Conservation (phyloP, 2,329 filamentous ascomycete genomes). For the Diaporthe caulivora region DNA sequence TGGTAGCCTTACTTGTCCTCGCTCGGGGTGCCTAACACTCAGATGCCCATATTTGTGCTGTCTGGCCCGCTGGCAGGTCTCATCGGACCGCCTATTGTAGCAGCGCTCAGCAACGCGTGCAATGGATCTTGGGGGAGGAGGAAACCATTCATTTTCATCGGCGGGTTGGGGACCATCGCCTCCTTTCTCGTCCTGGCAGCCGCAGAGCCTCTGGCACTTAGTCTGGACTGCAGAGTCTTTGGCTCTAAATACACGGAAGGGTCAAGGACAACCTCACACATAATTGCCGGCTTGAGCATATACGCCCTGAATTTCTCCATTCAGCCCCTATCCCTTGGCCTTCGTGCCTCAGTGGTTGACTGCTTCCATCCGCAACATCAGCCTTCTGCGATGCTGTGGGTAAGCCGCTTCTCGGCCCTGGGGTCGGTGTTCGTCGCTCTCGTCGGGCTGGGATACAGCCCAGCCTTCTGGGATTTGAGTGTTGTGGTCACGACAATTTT, state of each 20-base stretch:
- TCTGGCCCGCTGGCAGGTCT: slow-evolving; percentile 17
- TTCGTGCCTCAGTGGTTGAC: slow-evolving; percentile 19
- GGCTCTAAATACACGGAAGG: neutral
- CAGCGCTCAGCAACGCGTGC: neutral
- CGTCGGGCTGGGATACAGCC: slow-evolving; percentile 1
- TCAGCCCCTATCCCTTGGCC: slow-evolving; percentile 5
- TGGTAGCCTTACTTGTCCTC: slow-evolving; percentile 7
- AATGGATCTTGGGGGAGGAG: neutral
- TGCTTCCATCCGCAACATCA: slow-evolving; percentile 5
- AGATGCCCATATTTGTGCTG: slow-evolving; percentile 17
- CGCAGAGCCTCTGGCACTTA: neutral
- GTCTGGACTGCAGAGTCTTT: slow-evolving; percentile 2
- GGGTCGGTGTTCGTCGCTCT: slow-evolving; percentile 16
- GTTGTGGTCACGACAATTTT: neutral
- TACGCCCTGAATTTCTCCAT: slow-evolving; percentile 20
- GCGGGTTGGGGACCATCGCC: slow-evolving; percentile 3
- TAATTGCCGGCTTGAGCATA: slow-evolving; percentile 3
- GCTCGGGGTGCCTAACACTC: slow-evolving; percentile 13
- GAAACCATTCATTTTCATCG: slow-evolving; percentile 8
- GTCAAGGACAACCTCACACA: neutral
- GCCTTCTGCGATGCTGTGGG: slow-evolving; percentile 18
- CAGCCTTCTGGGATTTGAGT: slow-evolving; percentile 13
- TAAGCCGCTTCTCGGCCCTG: slow-evolving; percentile 16
- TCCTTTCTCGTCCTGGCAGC: slow-evolving; percentile 2
- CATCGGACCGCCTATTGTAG: slow-evolving; percentile 12